phyloP scores from a whole-genome alignment of 208 protist genomes.

The Trypanosomatidae sp. region DNA sequence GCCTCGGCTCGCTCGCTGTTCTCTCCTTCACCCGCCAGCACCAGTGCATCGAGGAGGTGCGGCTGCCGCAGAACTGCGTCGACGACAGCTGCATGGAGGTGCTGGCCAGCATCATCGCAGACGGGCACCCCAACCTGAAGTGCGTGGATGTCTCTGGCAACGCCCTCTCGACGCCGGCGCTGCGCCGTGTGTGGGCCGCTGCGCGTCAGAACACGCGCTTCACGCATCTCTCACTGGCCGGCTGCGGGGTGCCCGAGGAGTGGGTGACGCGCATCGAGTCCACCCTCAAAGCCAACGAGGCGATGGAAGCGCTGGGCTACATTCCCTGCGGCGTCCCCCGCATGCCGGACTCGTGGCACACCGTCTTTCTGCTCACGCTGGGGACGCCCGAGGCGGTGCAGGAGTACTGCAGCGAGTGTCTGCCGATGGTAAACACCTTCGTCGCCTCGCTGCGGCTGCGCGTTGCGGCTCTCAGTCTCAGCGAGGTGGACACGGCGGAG shows the following conservation, averaged over 20 bases:
- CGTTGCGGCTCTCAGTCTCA: slow-evolving; percentile 62
- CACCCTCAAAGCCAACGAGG: slow-evolving; percentile 47
- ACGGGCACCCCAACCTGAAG: slow-evolving; percentile 48
- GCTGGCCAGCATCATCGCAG: slow-evolving; percentile 49
- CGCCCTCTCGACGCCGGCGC: slow-evolving; percentile 55
- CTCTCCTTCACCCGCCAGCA: slow-evolving; percentile 70
- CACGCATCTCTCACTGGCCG: slow-evolving; percentile 36
- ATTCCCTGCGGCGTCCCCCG: slow-evolving; percentile 45
- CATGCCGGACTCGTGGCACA: slow-evolving; percentile 49
- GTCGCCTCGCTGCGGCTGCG: slow-evolving; percentile 58
- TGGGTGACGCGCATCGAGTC: slow-evolving; percentile 66
- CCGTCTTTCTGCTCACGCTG: slow-evolving; percentile 66
- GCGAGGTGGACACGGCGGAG: slow-evolving; percentile 45
- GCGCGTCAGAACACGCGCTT: slow-evolving; percentile 37
- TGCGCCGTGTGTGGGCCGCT: slow-evolving; percentile 70
- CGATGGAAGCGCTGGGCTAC: slow-evolving; percentile 47
- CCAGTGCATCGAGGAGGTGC: slow-evolving; percentile 51
- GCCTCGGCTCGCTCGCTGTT: slow-evolving; percentile 62
- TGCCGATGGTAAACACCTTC: slow-evolving; percentile 64
- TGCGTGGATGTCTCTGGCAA: slow-evolving; percentile 70
- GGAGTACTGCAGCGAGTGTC: slow-evolving; percentile 50
- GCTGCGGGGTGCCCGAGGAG: slow-evolving; percentile 58
- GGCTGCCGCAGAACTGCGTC: slow-evolving; percentile 65
- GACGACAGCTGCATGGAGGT: slow-evolving; percentile 60
- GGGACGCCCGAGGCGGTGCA: slow-evolving; percentile 36